phyloP scores from a whole-genome alignment of 768 basidiomycete species.

The Mrakia gelida region DNA sequence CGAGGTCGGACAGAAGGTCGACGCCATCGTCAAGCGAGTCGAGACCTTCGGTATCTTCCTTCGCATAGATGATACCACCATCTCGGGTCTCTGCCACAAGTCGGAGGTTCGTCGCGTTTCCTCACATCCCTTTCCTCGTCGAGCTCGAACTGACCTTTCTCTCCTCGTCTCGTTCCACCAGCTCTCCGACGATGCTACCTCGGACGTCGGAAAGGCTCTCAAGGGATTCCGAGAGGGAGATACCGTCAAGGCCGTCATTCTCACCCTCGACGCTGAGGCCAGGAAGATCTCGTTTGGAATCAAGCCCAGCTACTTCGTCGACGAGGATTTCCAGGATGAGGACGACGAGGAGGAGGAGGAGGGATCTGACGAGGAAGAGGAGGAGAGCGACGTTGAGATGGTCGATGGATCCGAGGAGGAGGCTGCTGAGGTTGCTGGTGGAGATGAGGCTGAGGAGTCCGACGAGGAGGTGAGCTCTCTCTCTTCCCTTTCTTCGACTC shows the following conservation, averaged over 20 bases:
- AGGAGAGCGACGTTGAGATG: conserved; percentile 33
- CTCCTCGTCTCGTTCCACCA: conserved; percentile 40
- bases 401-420: conserved; percentile 36
- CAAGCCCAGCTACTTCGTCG: conserved; percentile 79
- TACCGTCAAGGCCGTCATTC: conserved; percentile 70
- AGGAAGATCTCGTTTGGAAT: conserved; percentile 75
- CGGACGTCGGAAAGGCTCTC: conserved; percentile 71
- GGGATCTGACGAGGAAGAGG: conserved; percentile 55
- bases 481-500: neutral
- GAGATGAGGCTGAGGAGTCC: conserved; percentile 42
- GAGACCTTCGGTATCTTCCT: conserved; percentile 93
- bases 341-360: conserved; percentile 40
- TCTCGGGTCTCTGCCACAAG: conserved; percentile 90
- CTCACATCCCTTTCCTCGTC: neutral
- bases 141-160: neutral
- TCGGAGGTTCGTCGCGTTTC: conserved; percentile 59
- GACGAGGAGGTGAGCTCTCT: conserved; percentile 43
- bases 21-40: conserved; percentile 70
- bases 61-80: conserved; percentile 73
- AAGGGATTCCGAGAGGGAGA: conserved; percentile 82
- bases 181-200: conserved; percentile 83
- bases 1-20: conserved; percentile 71
- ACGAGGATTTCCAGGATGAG: conserved; percentile 53
- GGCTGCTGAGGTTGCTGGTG: conserved; percentile 39
- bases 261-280: conserved; percentile 68